Evolutionary conservation across 2,329 filamentous ascomycete genomes (phyloP).

Genomic region (Xylaria arbuscula): DNA sequence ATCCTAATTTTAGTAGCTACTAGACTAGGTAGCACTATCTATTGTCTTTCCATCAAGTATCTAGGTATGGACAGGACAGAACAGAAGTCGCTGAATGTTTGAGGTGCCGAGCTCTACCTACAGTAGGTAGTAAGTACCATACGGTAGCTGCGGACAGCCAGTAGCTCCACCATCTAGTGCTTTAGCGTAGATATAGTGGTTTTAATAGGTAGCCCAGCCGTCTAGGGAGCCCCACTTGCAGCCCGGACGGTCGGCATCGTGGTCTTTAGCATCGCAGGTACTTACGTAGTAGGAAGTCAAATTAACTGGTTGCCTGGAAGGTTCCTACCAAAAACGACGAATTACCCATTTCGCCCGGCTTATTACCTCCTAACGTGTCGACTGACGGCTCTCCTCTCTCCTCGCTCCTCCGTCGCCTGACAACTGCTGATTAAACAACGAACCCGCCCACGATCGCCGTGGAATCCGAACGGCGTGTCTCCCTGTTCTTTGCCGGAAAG

Average conservation of each 20-base stretch:
- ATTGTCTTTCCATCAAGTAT: too few relatives aligned
- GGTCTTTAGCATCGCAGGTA: constrained; percentile 2
- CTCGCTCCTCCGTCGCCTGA: background rate
- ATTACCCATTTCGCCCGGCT: constrained; percentile 9
- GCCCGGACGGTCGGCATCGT: constrained; percentile 18
- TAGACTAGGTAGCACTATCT: too few relatives aligned
- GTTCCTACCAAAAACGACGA: background rate
- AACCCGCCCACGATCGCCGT: constrained; percentile 1
- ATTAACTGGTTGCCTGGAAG: constrained; percentile 30
- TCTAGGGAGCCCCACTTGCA: background rate
- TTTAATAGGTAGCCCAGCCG: background rate
- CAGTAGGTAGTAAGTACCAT: too few relatives aligned
- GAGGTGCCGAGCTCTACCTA: too few relatives aligned
- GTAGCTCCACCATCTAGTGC: background rate
- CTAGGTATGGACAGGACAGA: too few relatives aligned
- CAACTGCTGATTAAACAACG: background rate
- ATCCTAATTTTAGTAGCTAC: too few relatives aligned
- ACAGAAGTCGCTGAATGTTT: too few relatives aligned
- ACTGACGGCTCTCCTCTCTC: background rate
- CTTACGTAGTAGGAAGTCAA: constrained; percentile 8
- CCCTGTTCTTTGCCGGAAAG: background rate
- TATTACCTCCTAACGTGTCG: background rate
- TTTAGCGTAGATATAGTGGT: background rate
- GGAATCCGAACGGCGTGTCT: constrained; percentile 7
- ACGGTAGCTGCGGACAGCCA: background rate